Evolutionary conservation across 257 asterid genomes (phyloP).

Genomic region (Solanum pinnatisectum): DNA sequence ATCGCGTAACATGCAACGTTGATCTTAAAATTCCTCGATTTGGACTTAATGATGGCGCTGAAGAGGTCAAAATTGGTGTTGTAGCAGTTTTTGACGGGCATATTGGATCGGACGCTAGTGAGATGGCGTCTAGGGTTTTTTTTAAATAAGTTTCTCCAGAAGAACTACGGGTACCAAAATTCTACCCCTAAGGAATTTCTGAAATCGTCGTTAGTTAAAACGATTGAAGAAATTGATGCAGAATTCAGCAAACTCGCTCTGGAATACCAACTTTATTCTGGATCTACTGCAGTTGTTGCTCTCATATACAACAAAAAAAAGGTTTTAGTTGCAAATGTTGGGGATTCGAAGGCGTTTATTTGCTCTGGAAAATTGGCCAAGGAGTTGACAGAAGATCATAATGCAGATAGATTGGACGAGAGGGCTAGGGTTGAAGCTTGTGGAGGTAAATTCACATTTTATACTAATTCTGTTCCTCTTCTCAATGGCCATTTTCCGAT

Average conservation of each 20-base stretch:
- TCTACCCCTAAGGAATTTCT: neutral
- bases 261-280: neutral
- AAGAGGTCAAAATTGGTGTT: neutral
- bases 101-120: neutral
- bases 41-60: neutral
- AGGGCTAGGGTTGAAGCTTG: neutral
- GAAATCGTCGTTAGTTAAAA: neutral
- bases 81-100: neutral
- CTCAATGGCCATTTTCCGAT: neutral
- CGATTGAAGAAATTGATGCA: neutral
- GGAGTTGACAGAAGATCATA: neutral
- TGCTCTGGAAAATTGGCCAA: neutral
- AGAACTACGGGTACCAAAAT: neutral
- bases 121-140: neutral
- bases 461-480: neutral
- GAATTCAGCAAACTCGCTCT: neutral
- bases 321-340: neutral
- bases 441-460: neutral
- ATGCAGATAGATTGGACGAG: neutral
- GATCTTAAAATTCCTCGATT: neutral
- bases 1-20: neutral
- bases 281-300: neutral
- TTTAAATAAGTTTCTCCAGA: neutral
- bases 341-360: neutral
- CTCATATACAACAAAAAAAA: neutral